Percentiles rank a stretch among this genome's conserved stretches.
Conservation (phyloP, 306 rosid genomes). For the Quercus alba region DNA sequence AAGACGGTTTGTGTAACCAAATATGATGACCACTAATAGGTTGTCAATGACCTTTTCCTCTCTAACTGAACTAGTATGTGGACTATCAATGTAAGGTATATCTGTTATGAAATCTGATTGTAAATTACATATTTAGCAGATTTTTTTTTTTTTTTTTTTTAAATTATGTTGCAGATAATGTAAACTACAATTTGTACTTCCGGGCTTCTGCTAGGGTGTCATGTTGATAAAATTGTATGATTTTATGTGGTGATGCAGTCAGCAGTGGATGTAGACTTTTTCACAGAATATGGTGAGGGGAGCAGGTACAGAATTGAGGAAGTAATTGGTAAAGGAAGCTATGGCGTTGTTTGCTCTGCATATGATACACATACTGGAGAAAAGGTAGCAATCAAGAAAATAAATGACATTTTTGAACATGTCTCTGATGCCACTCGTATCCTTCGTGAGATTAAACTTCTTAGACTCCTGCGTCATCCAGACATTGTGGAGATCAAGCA, state of each 20-base stretch:
- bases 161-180: background rate
- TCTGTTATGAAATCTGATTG: background rate
- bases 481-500: slow-evolving; percentile 99
- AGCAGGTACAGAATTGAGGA: slow-evolving; percentile 97
- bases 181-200: background rate
- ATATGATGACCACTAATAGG: background rate
- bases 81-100: background rate
- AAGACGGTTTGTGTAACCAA: background rate
- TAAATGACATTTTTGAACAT: slow-evolving; percentile 97
- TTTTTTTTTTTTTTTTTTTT: no score
- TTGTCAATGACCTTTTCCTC: background rate
- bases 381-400: slow-evolving; percentile 95
- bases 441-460: slow-evolving; percentile 99
- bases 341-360: slow-evolving; percentile 99
- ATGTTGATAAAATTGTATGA: slow-evolving; percentile 19
- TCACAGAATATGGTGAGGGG: slow-evolving; percentile 98
- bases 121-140: background rate
- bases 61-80: background rate
- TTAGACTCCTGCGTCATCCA: slow-evolving; percentile 90
- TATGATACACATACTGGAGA: slow-evolving; percentile 89
- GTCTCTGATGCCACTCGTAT: slow-evolving; percentile 98
- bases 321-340: slow-evolving; percentile 99
- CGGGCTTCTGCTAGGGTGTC: background rate
- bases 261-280: slow-evolving; percentile 84
- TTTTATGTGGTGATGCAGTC: slow-evolving; percentile 58